Percentiles rank a stretch among this genome's conserved stretches.
These are phyloP conservation scores for Coemansia reversa DNA, from an alignment of 192 early-diverging fungal species.

Conservation along the genomic window DNA sequence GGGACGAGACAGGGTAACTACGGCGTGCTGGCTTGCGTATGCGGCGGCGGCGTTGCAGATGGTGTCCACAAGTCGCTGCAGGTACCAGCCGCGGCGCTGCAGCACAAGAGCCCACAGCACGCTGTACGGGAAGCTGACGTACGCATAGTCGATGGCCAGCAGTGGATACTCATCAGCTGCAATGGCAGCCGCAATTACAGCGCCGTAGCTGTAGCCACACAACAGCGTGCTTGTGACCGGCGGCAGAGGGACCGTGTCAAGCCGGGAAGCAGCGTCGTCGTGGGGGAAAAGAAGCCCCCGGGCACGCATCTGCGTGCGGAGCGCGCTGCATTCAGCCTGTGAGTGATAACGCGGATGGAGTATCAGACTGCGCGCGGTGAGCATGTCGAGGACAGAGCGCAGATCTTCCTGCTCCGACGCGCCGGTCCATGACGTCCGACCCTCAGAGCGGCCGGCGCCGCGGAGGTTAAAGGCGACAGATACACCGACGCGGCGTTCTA, in stretches of 20 bases:
- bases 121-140: conserved; percentile 50
- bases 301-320: conserved; percentile 41
- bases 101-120: conserved; percentile 47
- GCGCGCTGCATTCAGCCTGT: conserved; percentile 15
- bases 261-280: conserved; percentile 15
- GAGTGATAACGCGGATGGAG: conserved; percentile 39
- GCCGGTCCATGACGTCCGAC: conserved; percentile 55
- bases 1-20: neutral
- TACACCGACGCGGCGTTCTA: conserved; percentile 26
- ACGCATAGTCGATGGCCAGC: conserved; percentile 48
- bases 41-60: conserved; percentile 25
- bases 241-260: conserved; percentile 43
- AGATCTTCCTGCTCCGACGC: conserved; percentile 47
- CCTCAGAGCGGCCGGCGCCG: conserved; percentile 52
- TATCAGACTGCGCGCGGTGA: conserved; percentile 18
- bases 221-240: conserved; percentile 26
- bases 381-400: conserved; percentile 42
- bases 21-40: conserved; percentile 5
- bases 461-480: conserved; percentile 48
- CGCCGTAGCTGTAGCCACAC: conserved; percentile 55
- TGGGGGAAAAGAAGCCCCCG: conserved; percentile 24
- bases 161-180: conserved; percentile 32
- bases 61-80: conserved; percentile 31
- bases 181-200: conserved; percentile 34
- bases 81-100: conserved; percentile 38